phyloP scores from a whole-genome alignment of 2,329 filamentous ascomycete genomes.

The Talaromyces atroroseus region DNA sequence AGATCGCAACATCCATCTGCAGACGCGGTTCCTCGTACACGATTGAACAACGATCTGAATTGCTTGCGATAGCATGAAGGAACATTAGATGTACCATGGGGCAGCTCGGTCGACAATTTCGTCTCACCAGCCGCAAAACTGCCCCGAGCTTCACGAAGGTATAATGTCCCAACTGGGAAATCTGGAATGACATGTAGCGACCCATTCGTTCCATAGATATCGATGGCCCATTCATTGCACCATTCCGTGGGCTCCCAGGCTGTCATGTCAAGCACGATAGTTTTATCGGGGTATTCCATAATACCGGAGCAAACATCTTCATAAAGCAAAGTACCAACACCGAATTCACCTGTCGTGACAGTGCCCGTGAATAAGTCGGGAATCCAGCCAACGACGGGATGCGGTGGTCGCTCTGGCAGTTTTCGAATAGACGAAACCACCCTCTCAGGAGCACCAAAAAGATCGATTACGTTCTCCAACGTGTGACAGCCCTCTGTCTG shows the following conservation, averaged over 20 bases:
- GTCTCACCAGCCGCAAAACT: slow-evolving; percentile 17
- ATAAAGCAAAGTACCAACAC: slow-evolving; percentile 16
- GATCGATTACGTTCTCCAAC: slow-evolving; percentile 15
- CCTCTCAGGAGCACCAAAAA: slow-evolving; percentile 15
- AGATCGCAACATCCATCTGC: slow-evolving; percentile 15
- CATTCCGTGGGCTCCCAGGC: slow-evolving; percentile 19
- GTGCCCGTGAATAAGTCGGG: slow-evolving; percentile 15
- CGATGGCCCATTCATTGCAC: slow-evolving; percentile 19
- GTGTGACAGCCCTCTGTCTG: slow-evolving; percentile 16
- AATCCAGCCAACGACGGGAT: slow-evolving; percentile 16
- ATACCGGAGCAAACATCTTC: slow-evolving; percentile 18
- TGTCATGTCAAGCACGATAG: slow-evolving; percentile 17
- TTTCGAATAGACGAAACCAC: slow-evolving; percentile 18
- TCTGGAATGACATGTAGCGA: slow-evolving; percentile 16
- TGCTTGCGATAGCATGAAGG: slow-evolving; percentile 17
- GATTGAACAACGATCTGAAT: slow-evolving; percentile 14
- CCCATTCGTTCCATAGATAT: slow-evolving; percentile 18
- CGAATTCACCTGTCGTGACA: slow-evolving; percentile 11
- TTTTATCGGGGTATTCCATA: slow-evolving; percentile 17
- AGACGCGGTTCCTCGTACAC: slow-evolving; percentile 12
- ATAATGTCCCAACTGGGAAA: slow-evolving; percentile 15
- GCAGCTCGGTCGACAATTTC: slow-evolving; percentile 15
- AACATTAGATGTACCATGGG: slow-evolving; percentile 16
- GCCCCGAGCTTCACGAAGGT: slow-evolving; percentile 14
- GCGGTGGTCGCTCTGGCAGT: slow-evolving; percentile 13